Conservation (phyloP, 345 rosid genomes). For the Tarenaya hassleriana region DNA sequence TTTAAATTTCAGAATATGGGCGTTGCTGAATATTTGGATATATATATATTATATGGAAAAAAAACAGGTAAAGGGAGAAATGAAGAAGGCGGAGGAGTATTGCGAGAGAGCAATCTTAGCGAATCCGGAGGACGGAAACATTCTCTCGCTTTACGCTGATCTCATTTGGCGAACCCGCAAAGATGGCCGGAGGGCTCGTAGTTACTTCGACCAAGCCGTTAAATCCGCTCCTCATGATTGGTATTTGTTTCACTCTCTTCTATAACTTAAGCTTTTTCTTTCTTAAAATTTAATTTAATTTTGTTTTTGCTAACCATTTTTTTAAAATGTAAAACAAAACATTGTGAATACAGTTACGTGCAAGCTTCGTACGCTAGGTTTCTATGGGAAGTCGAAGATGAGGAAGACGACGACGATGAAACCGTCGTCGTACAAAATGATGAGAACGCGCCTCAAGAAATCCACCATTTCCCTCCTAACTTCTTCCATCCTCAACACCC, state of each 20-base stretch:
- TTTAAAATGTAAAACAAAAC: neutral
- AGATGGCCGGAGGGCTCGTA: slow-evolving; percentile 48
- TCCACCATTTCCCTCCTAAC: slow-evolving; percentile 22
- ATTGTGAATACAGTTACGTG: slow-evolving; percentile 45
- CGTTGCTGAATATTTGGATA: too few relatives aligned
- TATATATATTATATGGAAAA: slow-evolving; percentile 2
- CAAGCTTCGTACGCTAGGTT: slow-evolving; percentile 70
- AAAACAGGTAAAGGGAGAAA: slow-evolving; percentile 45
- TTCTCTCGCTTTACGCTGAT: slow-evolving; percentile 54
- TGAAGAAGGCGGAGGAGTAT: slow-evolving; percentile 54
- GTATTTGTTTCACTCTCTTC: slow-evolving; percentile 37
- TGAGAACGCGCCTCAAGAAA: slow-evolving; percentile 10
- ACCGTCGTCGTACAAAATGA: too few relatives aligned
- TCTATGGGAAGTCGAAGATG: slow-evolving; percentile 64
- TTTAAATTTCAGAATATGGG: neutral
- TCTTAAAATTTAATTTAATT: too few relatives aligned
- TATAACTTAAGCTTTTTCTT: too few relatives aligned
- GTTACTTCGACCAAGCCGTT: slow-evolving; percentile 52
- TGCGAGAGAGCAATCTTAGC: slow-evolving; percentile 61
- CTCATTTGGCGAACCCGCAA: slow-evolving; percentile 48
- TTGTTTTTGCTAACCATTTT: too few relatives aligned
- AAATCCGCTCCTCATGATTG: slow-evolving; percentile 55
- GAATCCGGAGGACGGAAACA: slow-evolving; percentile 49
- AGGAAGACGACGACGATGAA: slow-evolving; percentile 34
- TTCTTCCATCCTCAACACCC: slow-evolving; percentile 20